These are phyloP conservation scores for Ogataea zsoltii DNA, from an alignment of 805 yeast species.

Conservation along the genomic window DNA sequence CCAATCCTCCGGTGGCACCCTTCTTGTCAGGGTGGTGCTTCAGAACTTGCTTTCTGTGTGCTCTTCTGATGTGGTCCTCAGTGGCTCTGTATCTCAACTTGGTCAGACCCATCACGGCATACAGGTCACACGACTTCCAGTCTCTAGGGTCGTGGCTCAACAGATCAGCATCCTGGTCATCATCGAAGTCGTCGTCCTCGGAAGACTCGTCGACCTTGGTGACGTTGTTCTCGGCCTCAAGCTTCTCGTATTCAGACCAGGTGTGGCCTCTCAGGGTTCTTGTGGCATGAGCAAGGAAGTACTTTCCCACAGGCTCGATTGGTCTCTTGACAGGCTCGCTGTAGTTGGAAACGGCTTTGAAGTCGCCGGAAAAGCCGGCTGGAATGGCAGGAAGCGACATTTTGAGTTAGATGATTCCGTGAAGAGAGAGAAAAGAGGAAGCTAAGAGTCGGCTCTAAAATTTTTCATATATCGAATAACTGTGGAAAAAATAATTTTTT, in stretches of 20 bases:
- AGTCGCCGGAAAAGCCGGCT: constrained; percentile 47
- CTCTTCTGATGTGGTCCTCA: constrained; percentile 90
- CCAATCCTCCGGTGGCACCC: constrained; percentile 84
- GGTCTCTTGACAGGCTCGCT: constrained; percentile 72
- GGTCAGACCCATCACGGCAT: constrained; percentile 92
- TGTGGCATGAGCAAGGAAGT: constrained; percentile 93
- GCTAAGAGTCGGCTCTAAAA: background rate
- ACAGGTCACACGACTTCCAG: constrained; percentile 96
- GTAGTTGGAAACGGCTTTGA: constrained; percentile 51
- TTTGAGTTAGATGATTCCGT: background rate
- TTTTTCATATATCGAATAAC: background rate
- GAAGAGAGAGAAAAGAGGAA: no score
- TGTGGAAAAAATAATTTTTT: constrained; percentile 3
- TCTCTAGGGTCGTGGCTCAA: constrained; percentile 93
- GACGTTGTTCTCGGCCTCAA: constrained; percentile 89
- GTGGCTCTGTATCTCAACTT: constrained; percentile 90
- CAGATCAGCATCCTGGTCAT: constrained; percentile 66
- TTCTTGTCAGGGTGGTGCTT: constrained; percentile 98
- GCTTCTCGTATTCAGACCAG: constrained; percentile 95
- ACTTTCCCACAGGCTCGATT: constrained; percentile 95
- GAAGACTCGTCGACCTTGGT: constrained; percentile 61
- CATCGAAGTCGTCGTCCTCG: constrained; percentile 71
- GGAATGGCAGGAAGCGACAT: constrained; percentile 56
- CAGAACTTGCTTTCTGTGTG: constrained; percentile 94
- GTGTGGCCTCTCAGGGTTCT: constrained; percentile 96